A percentile compares a stretch with the other conserved stretches of the same genome.
Conservation (phyloP, 768 basidiomycete genomes). For the Basidioascus undulatus region DNA sequence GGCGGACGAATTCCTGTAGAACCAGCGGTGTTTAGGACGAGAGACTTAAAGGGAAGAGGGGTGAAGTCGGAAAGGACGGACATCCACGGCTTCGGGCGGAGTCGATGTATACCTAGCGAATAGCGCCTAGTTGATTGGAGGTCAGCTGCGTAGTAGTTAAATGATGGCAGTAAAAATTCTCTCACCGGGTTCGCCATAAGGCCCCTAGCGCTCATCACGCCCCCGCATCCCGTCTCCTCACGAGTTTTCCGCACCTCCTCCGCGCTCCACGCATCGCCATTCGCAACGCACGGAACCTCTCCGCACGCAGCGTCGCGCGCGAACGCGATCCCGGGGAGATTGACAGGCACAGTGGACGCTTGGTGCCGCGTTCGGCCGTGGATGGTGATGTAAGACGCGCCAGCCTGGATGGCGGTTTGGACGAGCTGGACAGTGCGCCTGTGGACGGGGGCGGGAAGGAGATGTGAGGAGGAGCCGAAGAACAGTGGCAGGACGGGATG, state of each 20-base stretch:
- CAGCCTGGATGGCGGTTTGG: slow-evolving; percentile 20
- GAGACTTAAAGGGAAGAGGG: not conserved
- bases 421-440: slow-evolving; percentile 23
- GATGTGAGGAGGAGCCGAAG: not conserved
- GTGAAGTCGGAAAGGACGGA: not conserved
- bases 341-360: slow-evolving; percentile 22
- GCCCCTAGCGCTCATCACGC: slow-evolving; percentile 27
- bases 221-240: slow-evolving; percentile 19
- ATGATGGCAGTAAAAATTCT: not conserved
- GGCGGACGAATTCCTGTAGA: slow-evolving; percentile 17
- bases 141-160: not conserved
- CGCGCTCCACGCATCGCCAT: slow-evolving; percentile 24
- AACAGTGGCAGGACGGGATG: not conserved
- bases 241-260: slow-evolving; percentile 20
- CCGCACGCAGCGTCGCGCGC: slow-evolving; percentile 22
- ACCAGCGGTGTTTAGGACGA: not conserved
- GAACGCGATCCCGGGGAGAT: slow-evolving; percentile 20
- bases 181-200: slow-evolving; percentile 24
- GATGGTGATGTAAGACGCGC: slow-evolving; percentile 22
- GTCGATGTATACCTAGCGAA: slow-evolving; percentile 22
- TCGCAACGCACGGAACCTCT: slow-evolving; percentile 23
- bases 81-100: slow-evolving; percentile 19
- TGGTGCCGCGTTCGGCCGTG: slow-evolving; percentile 26
- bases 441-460: not conserved
- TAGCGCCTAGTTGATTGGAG: slow-evolving; percentile 15